Percentiles rank a stretch among this genome's conserved stretches.
phyloP scores from a whole-genome alignment of 2,329 filamentous ascomycete species.

The Alternaria sp. region DNA sequence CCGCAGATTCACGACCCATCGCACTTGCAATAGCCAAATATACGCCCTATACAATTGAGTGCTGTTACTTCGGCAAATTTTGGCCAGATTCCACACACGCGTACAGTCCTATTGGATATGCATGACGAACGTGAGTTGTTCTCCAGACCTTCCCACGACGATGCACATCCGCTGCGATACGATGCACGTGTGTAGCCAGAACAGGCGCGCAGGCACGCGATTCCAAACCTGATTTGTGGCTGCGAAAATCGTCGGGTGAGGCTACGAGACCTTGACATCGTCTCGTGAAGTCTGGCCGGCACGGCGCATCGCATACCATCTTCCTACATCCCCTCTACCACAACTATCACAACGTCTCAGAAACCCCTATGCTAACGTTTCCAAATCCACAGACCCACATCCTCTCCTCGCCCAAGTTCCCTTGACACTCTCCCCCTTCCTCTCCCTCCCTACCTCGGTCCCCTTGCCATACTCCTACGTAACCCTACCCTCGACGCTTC shows the following conservation, averaged over 20 bases:
- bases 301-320: not conserved
- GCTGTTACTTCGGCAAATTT: not conserved
- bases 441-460: slow-evolving; percentile 86
- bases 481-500: slow-evolving; percentile 14
- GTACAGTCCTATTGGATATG: slow-evolving; percentile 30
- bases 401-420: slow-evolving; percentile 91
- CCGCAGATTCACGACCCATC: not conserved
- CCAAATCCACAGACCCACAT: slow-evolving; percentile 65
- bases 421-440: slow-evolving; percentile 91
- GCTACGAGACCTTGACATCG: no score
- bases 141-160: slow-evolving; percentile 1
- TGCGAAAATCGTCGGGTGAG: no score
- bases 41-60: not conserved
- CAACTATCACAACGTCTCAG: not conserved
- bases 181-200: not conserved
- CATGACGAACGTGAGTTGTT: slow-evolving; percentile 49
- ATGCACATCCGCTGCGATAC: not conserved
- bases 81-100: not conserved
- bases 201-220: not conserved
- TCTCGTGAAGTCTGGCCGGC: not conserved
- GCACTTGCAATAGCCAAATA: not conserved
- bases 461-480: slow-evolving; percentile 78
- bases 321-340: not conserved
- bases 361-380: slow-evolving; percentile 14
- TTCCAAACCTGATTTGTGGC: not conserved